Evolutionary conservation across 768 basidiomycete species (phyloP), one percentile per base, ranked within the genome.

Genomic region (Psilocybe azurescens): DNA sequence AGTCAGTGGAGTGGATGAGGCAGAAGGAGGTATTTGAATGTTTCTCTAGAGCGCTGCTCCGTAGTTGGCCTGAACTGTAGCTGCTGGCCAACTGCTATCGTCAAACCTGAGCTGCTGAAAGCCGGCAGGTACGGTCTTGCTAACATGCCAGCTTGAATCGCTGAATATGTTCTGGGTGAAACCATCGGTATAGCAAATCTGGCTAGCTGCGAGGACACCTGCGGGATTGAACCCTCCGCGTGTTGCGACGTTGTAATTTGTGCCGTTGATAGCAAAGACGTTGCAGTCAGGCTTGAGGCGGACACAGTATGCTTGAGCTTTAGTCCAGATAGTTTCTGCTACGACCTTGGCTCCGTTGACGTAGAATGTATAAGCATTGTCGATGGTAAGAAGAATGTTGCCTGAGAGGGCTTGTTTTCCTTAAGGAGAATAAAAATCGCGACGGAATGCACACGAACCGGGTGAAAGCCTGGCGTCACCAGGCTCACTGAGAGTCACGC

Each of bases 311-410:
- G 65, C 59, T 28, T 75, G 69, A 9, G 73, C 68, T 8, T 36
- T 29, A 6, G 32, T 53, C 56, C 60, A 73, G 28, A 68, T 58
- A 36, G 30, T 39, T 1, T 72, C 72, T 0, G 60, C 65, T 4
- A 74, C 76, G 8, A 77, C 54, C 39, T 56, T 2, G 3, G 53
- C 58, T 6, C 75, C 74, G 47, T 76, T 74, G 53, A 75, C 72
- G 51, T 70, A 78, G 11, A 78, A 63, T 0, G 70, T 72, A 56
- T 69, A 72, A 2, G 52, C 62, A 62, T 77, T 70, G 58, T 76
- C 75, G 44, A 60, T 65, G 1, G 65, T 63, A 11, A 75, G 71
- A 50, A 74, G 63, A 16, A 76, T 67, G 39, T 72, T 69, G 10
- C 72, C 72, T n/a, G 67, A 67, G 13, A 69, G 56, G 3, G 73